Base-by-base conservation (phyloP, 192 early-diverging fungal species). In the Coemansia asiatica region DNA sequence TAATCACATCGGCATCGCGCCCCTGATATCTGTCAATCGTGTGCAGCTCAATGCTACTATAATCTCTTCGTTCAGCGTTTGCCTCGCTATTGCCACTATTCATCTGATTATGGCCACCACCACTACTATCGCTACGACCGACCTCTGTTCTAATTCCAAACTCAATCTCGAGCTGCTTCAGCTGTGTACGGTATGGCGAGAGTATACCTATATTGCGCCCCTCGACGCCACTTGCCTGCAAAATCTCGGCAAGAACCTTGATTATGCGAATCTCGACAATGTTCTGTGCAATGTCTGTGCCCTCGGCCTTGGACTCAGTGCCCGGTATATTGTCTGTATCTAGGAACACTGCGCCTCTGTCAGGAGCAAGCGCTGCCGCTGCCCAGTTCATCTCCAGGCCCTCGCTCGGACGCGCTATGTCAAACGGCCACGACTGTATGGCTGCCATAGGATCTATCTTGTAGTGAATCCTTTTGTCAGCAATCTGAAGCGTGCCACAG, bases 1-100 rank as follows among this genome's bases (percentile, higher is more conserved):
- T 70, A n/a, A 97, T 88, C 56, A 91, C 90, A 4, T 91, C 89
- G 69, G 95, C 94, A 71, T 98, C 96, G 16, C 92, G 87, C 28
- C 96, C 96, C 75, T 98, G 96, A 72, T 89, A 96, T 60, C 89
- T 87, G 78, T 98, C 96, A 29, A 98, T 88, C 4, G 96, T 98
- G 21, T 88, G 86, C 53, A 92, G 74, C 58, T 96, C 94, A 10
- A 97, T 59, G 15, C 80, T 68, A 23, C 48, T 40, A 67, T 49
- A 48, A 2, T 4, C 18, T 47, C 21, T 7, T 22, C 6, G 21
- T 10, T 7, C 33, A 35, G 25, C 46, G 36, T 26, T 4, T 62
- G 19, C 36, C 16, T 15, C 40, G 16, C 16, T 18, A 26, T n/a
- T 40, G 26, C 25, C 19, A 21, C 40, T 15, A 16, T 0, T 10